These are phyloP conservation scores for Fusarium guadeloupense DNA, from an alignment of 2,329 filamentous ascomycete species.

Conservation along the genomic window DNA sequence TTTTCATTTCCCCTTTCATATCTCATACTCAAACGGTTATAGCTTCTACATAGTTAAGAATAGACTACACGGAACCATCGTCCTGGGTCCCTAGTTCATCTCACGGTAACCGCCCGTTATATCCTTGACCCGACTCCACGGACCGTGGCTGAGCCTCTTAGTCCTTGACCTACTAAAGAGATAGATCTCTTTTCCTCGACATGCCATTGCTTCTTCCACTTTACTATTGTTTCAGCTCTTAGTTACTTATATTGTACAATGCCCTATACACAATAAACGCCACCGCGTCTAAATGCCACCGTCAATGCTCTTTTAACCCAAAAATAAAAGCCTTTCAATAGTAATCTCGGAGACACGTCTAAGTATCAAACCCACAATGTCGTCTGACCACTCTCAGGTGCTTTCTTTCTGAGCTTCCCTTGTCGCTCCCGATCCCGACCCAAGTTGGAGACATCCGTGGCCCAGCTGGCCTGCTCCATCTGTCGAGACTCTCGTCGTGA, in stretches of 20 bases:
- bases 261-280: constrained; percentile 24
- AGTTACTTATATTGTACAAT: constrained; percentile 22
- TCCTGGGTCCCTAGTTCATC: constrained; percentile 16
- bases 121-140: not conserved
- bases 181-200: constrained; percentile 11
- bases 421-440: not conserved
- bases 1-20: constrained; percentile 24
- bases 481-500: constrained; percentile 7
- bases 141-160: constrained; percentile 20
- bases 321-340: constrained; percentile 5
- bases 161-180: constrained; percentile 19
- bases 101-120: constrained; percentile 24
- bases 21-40: constrained; percentile 4
- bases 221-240: constrained; percentile 13
- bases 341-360: not conserved
- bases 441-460: constrained; percentile 10
- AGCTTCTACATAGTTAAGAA: constrained; percentile 23
- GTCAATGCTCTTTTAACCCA: constrained; percentile 6
- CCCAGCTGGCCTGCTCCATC: constrained; percentile 9
- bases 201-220: constrained; percentile 19
- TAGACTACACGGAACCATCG: constrained; percentile 17
- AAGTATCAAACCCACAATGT: not conserved
- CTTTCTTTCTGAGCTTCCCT: constrained; percentile 8
- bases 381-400: not conserved
- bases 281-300: constrained; percentile 31